phyloP scores from a whole-genome alignment of 768 basidiomycete genomes.

The Lentinula boryana region DNA sequence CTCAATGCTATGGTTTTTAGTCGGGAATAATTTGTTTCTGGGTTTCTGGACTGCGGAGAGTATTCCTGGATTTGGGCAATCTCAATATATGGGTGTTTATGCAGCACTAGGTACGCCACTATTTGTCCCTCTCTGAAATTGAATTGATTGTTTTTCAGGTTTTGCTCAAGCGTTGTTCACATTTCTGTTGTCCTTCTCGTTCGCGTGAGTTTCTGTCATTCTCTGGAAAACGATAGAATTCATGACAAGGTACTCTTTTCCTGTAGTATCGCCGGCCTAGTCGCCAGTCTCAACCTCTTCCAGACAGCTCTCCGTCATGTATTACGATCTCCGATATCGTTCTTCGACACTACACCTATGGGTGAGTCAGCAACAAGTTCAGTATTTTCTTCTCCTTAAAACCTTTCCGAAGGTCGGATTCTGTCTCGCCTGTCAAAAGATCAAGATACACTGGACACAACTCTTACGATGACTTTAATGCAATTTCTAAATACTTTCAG shows the following conservation, averaged over 20 bases:
- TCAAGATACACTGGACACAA: conserved; percentile 51
- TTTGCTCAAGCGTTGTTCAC: conserved; percentile 43
- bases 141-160: conserved; percentile 21
- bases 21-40: conserved; percentile 62
- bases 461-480: conserved; percentile 25
- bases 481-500: background rate
- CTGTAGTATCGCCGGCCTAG: conserved; percentile 29
- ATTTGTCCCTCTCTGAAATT: background rate
- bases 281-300: conserved; percentile 46
- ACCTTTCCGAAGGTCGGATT: conserved; percentile 40
- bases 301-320: conserved; percentile 49
- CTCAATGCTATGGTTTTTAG: conserved; percentile 18
- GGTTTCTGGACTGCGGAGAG: conserved; percentile 64
- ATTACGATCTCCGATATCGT: conserved; percentile 54
- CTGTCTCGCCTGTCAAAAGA: conserved; percentile 58
- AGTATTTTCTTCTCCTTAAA: background rate
- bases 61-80: conserved; percentile 51
- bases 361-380: conserved; percentile 27
- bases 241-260: background rate
- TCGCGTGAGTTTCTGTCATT: conserved; percentile 34
- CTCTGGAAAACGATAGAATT: background rate
- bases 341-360: conserved; percentile 72
- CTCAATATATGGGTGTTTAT: conserved; percentile 64
- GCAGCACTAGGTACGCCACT: conserved; percentile 35
- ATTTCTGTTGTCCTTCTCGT: conserved; percentile 42